Conservation (phyloP, 768 basidiomycete species). For the Austroboletus festivus region DNA sequence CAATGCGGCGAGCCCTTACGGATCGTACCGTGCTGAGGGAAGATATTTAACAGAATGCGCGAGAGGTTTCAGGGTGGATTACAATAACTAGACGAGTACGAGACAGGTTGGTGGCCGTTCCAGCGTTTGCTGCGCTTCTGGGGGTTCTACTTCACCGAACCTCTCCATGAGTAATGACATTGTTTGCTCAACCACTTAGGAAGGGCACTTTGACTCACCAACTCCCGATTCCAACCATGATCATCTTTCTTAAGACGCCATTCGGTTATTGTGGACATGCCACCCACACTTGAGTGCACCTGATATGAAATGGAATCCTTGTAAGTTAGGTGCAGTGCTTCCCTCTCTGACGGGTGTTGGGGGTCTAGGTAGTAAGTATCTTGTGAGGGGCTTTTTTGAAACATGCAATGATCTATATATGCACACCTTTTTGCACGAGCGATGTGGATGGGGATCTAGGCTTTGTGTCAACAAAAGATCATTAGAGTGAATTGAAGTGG, state of each 20-base stretch:
- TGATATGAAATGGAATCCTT: conserved; percentile 65
- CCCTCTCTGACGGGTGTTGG: too few species aligned
- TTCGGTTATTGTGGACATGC: conserved; percentile 63
- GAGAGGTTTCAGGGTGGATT: background rate
- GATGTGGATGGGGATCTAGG: too few species aligned
- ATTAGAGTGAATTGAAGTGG: too few species aligned
- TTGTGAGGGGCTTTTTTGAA: too few species aligned
- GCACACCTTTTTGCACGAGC: too few species aligned
- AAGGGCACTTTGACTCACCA: conserved; percentile 37
- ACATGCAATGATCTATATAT: too few species aligned
- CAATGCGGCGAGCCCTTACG: too few species aligned
- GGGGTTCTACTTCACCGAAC: conserved; percentile 31
- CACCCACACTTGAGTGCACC: conserved; percentile 60
- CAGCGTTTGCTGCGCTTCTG: conserved; percentile 22
- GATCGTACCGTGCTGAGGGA: too few species aligned
- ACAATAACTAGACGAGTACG: conserved; percentile 9
- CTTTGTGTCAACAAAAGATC: too few species aligned
- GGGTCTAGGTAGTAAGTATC: too few species aligned
- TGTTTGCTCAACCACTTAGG: conserved; percentile 10
- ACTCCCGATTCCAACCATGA: conserved; percentile 62
- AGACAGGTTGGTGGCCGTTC: conserved; percentile 10
- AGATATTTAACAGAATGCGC: conserved; percentile 3
- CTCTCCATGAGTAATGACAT: conserved; percentile 31
- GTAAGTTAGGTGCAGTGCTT: too few species aligned
- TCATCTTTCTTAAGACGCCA: conserved; percentile 53